Evolutionary conservation across 352 stramenopile species (phyloP), one percentile per base, ranked within the genome.

Genomic region (Pythium guiyangense): DNA sequence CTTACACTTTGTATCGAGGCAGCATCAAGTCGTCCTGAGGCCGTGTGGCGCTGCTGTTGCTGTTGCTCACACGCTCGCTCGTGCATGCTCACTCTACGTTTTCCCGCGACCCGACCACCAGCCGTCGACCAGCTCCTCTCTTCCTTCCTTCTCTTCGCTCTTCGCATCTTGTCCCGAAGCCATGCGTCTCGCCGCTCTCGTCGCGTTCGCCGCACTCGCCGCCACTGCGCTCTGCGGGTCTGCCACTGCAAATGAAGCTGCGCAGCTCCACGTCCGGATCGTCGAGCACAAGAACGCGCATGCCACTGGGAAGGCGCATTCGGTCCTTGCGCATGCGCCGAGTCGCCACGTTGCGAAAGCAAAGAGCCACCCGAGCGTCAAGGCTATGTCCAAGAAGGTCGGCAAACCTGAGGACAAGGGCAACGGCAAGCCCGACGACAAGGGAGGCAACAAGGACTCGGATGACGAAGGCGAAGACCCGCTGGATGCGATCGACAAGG

Each of bases 281-380:
- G 27, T 40, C 11, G 26, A 18, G 43, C 40, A 20, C 52, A 44
- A 44, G n/a, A 27, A 45, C 31, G n/a, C n/a, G n/a, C n/a, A n/a
- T n/a, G 42, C 1, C 0, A 9, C 20, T 4, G n/a, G 27, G 20
- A 59, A 59, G 34, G 8, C 29, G 25, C 46, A 39, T 26, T n/a
- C 3, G 10, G 42, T 2, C 6, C 15, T 2, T 29, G 18, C 15
- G 43, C 43, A 17, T 25, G 34, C 5, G 11, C 9, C 26, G 4
- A 20, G 9, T 3, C 34, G 25, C 34, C 6, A 12, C 18, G 20
- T 6, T 17, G 31, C n/a, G 1, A 51, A 35, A 22, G 99, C 99
- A 71, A 74, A 99, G 35, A 91, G 96, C 60, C 99, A 99, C 71
- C 66, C 99, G 35, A 92, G 97, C 25, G 96, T 96, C 20, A 98